Base-by-base conservation (phyloP, 345 rosid genomes). In the Trapa bicornis region DNA sequence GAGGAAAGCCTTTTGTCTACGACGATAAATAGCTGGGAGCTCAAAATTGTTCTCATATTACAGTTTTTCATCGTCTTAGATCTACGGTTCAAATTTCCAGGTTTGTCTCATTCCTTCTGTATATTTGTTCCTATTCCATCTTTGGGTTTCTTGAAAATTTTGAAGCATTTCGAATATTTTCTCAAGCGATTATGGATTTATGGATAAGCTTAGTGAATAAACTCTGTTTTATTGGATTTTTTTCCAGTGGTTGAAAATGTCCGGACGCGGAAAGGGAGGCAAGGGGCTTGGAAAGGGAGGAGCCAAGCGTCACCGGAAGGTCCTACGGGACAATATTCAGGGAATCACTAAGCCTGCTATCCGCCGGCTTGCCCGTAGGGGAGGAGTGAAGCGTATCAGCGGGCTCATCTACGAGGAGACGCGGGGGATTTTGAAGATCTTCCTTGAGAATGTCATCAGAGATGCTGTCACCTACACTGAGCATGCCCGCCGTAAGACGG, bases 241-340 rank as follows among this genome's bases (percentile, higher is more conserved):
- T 45, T 13, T 12, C 57, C 22, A 37, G 54, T 15, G 65, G 32
- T 29, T 38, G 58, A 47, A 54, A 33, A 72, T 76, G 76, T 73
- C 76, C 29, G 79, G 79, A 0, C 74, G 76, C 11, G 76, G 79
- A 41, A 76, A 76, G 66, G 79, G 79, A 54, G 79, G 79, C 4
- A 76, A 76, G 73, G 79, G 79, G 6, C 66, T 76, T 36, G 79
- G 79, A 22, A 76, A 76, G 71, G 79, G 79, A 56, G 79, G 79
- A n/a, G 79, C 79, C 37, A 76, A 76, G 70, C 61, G 79, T 50
- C 79, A 76, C 63, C 58, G 74, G 0, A 76, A 76, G 71, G 79
- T 76, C 48, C 76, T 76, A 17, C 70, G 79, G 3, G 79, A 76
- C 67, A 76, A 76, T 71, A 76, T 76, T 38, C 79, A 76, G 73